Percentiles rank a stretch among this genome's conserved stretches.
Conservation (phyloP, 2,329 filamentous ascomycete genomes). For the Mycosphaerella sp. region DNA sequence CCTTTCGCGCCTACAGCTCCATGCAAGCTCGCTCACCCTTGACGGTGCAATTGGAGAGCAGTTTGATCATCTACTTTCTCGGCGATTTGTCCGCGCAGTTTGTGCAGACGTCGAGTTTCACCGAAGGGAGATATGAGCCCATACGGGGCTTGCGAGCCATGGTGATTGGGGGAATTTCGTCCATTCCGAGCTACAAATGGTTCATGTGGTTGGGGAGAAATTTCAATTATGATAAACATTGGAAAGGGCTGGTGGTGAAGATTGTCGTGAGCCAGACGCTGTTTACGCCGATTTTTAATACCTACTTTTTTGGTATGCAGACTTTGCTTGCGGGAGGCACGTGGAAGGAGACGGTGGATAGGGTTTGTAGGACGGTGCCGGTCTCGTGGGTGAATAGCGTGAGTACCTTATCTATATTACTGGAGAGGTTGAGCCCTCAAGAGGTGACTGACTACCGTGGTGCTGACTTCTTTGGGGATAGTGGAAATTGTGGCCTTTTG, state of each 20-base stretch:
- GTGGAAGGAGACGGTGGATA: slow-evolving; percentile 57
- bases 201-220: slow-evolving; percentile 69
- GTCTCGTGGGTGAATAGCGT: slow-evolving; percentile 64
- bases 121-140: slow-evolving; percentile 54
- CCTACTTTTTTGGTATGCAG: slow-evolving; percentile 50
- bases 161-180: slow-evolving; percentile 63
- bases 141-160: slow-evolving; percentile 64
- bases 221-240: slow-evolving; percentile 76
- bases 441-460: too few relatives aligned
- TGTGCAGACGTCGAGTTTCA: slow-evolving; percentile 39
- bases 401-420: too few relatives aligned
- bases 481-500: slow-evolving; percentile 79
- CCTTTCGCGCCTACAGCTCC: slow-evolving; percentile 56
- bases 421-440: too few relatives aligned
- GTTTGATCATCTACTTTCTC: slow-evolving; percentile 69
- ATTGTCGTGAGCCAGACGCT: slow-evolving; percentile 70
- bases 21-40: slow-evolving; percentile 68
- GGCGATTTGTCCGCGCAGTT: slow-evolving; percentile 73
- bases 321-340: slow-evolving; percentile 52
- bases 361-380: slow-evolving; percentile 69
- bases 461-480: too few relatives aligned
- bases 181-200: slow-evolving; percentile 79
- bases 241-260: slow-evolving; percentile 66
- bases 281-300: slow-evolving; percentile 64
- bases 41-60: slow-evolving; percentile 69